phyloP scores from a whole-genome alignment of 345 rosid species.

The Durio zibethinus region DNA sequence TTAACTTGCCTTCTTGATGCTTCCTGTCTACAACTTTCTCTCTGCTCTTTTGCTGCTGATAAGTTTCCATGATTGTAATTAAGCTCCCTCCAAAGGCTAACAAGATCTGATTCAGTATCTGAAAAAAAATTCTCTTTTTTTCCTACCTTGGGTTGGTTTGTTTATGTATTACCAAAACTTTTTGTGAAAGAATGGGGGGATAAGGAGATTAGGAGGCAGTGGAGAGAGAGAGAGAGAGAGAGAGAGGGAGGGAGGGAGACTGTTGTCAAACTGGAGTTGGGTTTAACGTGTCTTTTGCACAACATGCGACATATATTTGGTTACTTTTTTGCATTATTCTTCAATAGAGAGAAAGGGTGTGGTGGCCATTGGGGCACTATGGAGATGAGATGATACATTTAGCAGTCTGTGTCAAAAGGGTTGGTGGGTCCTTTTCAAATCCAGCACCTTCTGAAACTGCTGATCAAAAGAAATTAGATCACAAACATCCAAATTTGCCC shows the following conservation, averaged over 20 bases:
- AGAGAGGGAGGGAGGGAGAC: neutral
- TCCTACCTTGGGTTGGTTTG: constrained; percentile 9
- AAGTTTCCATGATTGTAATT: constrained; percentile 41
- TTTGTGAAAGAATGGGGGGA: neutral
- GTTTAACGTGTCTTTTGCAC: constrained; percentile 18
- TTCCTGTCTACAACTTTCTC: constrained; percentile 33
- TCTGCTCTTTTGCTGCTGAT: constrained; percentile 29
- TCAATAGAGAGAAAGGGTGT: constrained; percentile 17
- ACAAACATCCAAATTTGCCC: constrained; percentile 36
- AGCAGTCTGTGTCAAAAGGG: constrained; percentile 29
- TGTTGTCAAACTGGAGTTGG: constrained; percentile 14
- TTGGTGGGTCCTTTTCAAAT: constrained; percentile 50
- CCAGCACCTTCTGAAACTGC: constrained; percentile 27
- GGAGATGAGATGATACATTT: constrained; percentile 31
- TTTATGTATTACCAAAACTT: constrained; percentile 9
- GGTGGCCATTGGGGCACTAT: constrained; percentile 31
- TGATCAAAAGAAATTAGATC: constrained; percentile 28
- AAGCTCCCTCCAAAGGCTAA: constrained; percentile 8
- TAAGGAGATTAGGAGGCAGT: constrained; percentile 19
- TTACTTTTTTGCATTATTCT: constrained; percentile 26
- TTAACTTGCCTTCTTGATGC: constrained; percentile 38
- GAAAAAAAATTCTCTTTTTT: constrained; percentile 14
- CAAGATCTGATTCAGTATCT: constrained; percentile 21
- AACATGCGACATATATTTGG: constrained; percentile 17
- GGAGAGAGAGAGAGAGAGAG: constrained; percentile 10